Evolutionary conservation across 1,284 basidiomycete genomes (phyloP), one percentile per base, ranked within the genome.

Genomic region (Mycosarcoma mackinlayi): DNA sequence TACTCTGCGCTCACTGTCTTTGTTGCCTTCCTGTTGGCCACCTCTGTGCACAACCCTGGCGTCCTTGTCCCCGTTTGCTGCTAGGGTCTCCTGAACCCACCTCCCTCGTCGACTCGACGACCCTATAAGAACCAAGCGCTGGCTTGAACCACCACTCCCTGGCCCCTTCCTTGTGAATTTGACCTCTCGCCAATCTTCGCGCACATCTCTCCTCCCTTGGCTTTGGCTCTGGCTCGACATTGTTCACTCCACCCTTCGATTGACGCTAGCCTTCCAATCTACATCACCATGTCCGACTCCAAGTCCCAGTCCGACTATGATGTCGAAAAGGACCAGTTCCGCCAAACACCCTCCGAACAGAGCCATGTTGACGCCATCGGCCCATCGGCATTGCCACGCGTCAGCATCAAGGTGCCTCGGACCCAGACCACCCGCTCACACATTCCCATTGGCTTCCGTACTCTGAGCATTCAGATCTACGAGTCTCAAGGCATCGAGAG

Each of bases 381-480:
- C 16, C 38, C 64, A n/a, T 51, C 63, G 24, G 19, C 30, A n/a
- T 54, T 44, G 23, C 53, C 53, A 19, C 58, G 65, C 53, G 65
- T 57, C 41, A 56, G 50, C 54, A 62, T 62, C 58, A 68, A 68
- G 51, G 49, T 58, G 2, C 54, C 65, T 41, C 65, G 65, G 27
- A 68, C 65, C 7, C 65, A 68, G 50, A 68, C 59, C 23, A 54
- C 69, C 13, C 48, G 59, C 19, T 60, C 70, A 9, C 61, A 64
- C 37, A 54, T 81, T 25, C 70, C 73, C 21, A 72, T 66, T 40
- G 78, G 77, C 38, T 82, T 77, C 56, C 58, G 73, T 23, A 82
- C 79, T 13, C 55, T 82, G 14, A 68, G 63, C 30, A 69, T 78
- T 37, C 75, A 78, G 57, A 57, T 78, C n/a, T 71, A 69, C 51